phyloP scores from a whole-genome alignment of 2,329 filamentous ascomycete species.

The Neonectria neomacrospora region DNA sequence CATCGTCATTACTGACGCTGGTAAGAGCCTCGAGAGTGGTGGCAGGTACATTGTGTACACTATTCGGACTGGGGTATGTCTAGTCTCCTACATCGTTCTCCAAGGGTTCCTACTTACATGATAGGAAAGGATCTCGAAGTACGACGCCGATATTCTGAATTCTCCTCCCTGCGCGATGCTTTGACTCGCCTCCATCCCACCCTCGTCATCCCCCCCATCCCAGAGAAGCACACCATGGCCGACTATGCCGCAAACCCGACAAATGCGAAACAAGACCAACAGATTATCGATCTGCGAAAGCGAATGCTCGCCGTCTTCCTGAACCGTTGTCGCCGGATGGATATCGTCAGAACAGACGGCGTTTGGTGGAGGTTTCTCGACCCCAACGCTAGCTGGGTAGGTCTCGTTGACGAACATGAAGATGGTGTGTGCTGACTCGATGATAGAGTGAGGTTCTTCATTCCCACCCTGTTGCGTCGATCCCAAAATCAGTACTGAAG shows the following conservation, averaged over 20 bases:
- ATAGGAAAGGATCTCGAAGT: conserved; percentile 86
- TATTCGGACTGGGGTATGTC: conserved; percentile 93
- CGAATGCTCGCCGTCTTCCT: conserved; percentile 96
- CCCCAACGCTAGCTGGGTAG: conserved; percentile 97
- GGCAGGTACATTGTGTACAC: conserved; percentile 97
- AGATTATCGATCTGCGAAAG: conserved; percentile 96
- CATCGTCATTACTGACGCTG: conserved; percentile 92
- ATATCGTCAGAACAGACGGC: conserved; percentile 88
- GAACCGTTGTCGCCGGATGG: conserved; percentile 93
- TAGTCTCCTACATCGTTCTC: conserved; percentile 39
- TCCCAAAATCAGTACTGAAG: conserved; percentile 94
- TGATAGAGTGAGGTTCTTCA: conserved; percentile 90
- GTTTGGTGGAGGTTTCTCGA: conserved; percentile 99
- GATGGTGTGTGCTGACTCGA: conserved; percentile 32
- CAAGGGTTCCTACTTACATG: conserved; percentile 12
- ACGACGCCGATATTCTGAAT: conserved; percentile 94
- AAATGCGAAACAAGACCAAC: conserved; percentile 95
- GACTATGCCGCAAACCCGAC: conserved; percentile 98
- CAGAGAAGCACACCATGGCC: conserved; percentile 98
- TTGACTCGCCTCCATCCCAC: conserved; percentile 94
- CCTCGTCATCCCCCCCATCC: conserved; percentile 94
- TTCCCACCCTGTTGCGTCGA: conserved; percentile 87
- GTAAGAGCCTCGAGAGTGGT: conserved; percentile 92
- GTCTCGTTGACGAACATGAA: conserved; percentile 29
- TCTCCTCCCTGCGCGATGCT: conserved; percentile 88